Conservation (phyloP, 176 grass and related monocot species). For the Oryza brachyantha region DNA sequence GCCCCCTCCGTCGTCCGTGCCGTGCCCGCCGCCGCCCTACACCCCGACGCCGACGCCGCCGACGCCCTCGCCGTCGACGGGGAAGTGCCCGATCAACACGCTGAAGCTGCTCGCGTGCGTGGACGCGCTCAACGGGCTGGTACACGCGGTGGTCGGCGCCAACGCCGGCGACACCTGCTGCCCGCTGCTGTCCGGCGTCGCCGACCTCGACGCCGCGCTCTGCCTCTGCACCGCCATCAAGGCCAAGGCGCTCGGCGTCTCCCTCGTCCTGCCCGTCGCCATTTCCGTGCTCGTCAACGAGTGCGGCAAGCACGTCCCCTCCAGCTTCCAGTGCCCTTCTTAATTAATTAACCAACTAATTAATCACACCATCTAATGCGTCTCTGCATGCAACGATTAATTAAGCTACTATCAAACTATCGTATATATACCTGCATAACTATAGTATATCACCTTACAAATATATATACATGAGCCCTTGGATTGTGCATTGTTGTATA, state of each 20-base stretch:
- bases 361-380: background rate
- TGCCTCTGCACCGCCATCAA: conserved; percentile 89
- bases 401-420: background rate
- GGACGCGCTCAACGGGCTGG: conserved; percentile 58
- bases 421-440: background rate
- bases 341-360: background rate
- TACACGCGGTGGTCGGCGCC: conserved; percentile 41
- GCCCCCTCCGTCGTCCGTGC: conserved; percentile 14
- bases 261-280: conserved; percentile 62
- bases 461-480: background rate
- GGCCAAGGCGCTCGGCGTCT: conserved; percentile 54
- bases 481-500: background rate
- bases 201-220: conserved; percentile 77
- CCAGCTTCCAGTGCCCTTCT: conserved; percentile 59
- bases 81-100: conserved; percentile 69
- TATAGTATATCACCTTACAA: background rate
- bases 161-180: conserved; percentile 50
- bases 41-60: background rate
- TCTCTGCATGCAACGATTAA: conserved; percentile 1
- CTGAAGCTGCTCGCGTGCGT: conserved; percentile 82
- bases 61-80: conserved; percentile 18
- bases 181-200: conserved; percentile 62
- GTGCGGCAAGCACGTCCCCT: conserved; percentile 68
- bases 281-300: conserved; percentile 76
- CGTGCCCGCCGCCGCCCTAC: conserved; percentile 34